Evolutionary conservation across 2,329 filamentous ascomycete genomes (phyloP).

Genomic region (Diplodia mutila): DNA sequence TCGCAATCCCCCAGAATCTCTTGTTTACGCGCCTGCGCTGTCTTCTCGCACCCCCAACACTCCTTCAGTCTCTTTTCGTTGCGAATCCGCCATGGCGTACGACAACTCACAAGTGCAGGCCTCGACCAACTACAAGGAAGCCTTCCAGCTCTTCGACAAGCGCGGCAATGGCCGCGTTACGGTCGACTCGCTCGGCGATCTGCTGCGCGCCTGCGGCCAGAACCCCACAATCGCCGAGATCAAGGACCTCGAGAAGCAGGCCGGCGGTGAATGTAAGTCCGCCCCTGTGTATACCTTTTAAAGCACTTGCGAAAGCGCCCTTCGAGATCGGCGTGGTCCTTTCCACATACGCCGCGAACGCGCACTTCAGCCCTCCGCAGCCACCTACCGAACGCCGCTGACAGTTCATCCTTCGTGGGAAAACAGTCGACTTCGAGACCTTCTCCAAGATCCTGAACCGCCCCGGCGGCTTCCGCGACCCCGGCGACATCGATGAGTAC

Average conservation of each 20-base stretch:
- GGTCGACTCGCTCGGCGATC: slow-evolving; percentile 84
- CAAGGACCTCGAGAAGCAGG: slow-evolving; percentile 83
- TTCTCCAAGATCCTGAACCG: slow-evolving; percentile 97
- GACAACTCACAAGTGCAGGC: slow-evolving; percentile 52
- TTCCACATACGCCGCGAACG: not conserved
- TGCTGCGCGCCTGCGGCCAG: slow-evolving; percentile 94
- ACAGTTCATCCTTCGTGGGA: slow-evolving; percentile 57
- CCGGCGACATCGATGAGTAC: slow-evolving; percentile 97
- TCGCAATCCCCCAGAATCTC: not conserved
- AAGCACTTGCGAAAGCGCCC: not conserved
- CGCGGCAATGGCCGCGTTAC: slow-evolving; percentile 92
- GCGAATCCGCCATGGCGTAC: slow-evolving; percentile 23
- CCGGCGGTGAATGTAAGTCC: slow-evolving; percentile 86
- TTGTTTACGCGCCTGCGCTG: not conserved
- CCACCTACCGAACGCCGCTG: not conserved
- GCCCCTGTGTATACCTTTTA: not conserved
- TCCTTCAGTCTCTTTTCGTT: not conserved
- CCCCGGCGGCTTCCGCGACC: slow-evolving; percentile 96
- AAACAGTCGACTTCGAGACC: slow-evolving; percentile 91
- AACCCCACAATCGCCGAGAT: slow-evolving; percentile 97
- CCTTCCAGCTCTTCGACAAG: slow-evolving; percentile 98
- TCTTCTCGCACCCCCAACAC: not conserved
- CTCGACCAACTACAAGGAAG: slow-evolving; percentile 99
- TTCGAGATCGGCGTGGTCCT: not conserved
- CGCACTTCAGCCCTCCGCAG: not conserved